A percentile compares a stretch with the other conserved stretches of the same genome.
Conservation (phyloP, 768 basidiomycete genomes). For the Inosperma sp. region DNA sequence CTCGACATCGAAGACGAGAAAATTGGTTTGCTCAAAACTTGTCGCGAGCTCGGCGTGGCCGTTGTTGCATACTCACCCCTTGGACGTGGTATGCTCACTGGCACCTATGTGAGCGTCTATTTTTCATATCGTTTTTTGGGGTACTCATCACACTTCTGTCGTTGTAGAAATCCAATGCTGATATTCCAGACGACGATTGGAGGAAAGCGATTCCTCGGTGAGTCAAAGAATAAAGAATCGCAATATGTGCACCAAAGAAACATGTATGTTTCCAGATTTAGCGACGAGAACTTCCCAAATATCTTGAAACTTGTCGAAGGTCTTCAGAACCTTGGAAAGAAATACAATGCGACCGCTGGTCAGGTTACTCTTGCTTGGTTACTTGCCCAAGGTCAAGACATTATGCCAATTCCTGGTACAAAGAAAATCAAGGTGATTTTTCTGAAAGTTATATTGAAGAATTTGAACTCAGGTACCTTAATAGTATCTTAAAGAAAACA, state of each 20-base stretch:
- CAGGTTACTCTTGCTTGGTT: slow-evolving; percentile 51
- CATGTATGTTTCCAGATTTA: too few relatives aligned
- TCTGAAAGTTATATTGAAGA: too few relatives aligned
- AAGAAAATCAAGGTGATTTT: slow-evolving; percentile 37
- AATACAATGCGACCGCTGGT: slow-evolving; percentile 39
- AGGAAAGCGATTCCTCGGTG: slow-evolving; percentile 34
- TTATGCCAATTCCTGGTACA: slow-evolving; percentile 49
- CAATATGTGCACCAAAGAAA: too few relatives aligned
- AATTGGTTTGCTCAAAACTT: slow-evolving; percentile 38
- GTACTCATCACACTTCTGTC: neutral
- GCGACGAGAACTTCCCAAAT: slow-evolving; percentile 44
- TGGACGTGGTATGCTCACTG: slow-evolving; percentile 49
- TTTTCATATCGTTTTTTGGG: slow-evolving; percentile 17
- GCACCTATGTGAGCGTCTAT: slow-evolving; percentile 33
- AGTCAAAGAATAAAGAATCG: too few relatives aligned
- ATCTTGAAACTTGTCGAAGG: slow-evolving; percentile 40
- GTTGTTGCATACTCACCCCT: slow-evolving; percentile 51
- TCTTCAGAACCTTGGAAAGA: slow-evolving; percentile 34
- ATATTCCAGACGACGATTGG: slow-evolving; percentile 39
- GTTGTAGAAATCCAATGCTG: slow-evolving; percentile 33
- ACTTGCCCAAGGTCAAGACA: slow-evolving; percentile 42
- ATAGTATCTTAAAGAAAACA: slow-evolving; percentile 40
- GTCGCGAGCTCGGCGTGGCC: slow-evolving; percentile 45
- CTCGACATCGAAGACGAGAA: slow-evolving; percentile 44
- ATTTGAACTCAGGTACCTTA: too few relatives aligned